phyloP scores from a whole-genome alignment of 495 filamentous ascomycete species.

The Opeltia flavorubescens region DNA sequence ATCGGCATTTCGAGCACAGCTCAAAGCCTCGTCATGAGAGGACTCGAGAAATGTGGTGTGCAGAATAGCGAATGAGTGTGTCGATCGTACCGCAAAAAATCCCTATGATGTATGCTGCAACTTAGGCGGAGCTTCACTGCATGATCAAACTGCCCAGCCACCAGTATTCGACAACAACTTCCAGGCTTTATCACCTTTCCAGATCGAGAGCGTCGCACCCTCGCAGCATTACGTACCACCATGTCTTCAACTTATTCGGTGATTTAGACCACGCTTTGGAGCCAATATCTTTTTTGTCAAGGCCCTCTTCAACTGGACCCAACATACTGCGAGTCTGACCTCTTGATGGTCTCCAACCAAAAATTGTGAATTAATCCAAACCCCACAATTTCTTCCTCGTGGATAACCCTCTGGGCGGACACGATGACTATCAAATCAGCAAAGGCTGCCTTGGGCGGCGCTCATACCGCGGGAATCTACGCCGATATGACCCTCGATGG shows the following conservation, averaged over 20 bases:
- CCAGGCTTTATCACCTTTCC: background rate
- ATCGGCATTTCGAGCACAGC: too few relatives aligned
- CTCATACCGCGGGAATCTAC: slow-evolving; percentile 85
- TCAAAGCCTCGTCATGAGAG: too few relatives aligned
- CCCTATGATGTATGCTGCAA: too few relatives aligned
- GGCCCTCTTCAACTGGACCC: too few relatives aligned
- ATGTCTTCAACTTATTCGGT: background rate
- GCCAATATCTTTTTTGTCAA: too few relatives aligned
- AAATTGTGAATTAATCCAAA: background rate
- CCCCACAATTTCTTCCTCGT: background rate
- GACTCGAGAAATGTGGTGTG: too few relatives aligned
- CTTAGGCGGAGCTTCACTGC: too few relatives aligned
- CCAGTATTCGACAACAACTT: background rate
- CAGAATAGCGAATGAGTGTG: too few relatives aligned
- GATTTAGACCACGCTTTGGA: too few relatives aligned
- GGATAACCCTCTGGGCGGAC: background rate
- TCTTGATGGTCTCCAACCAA: too few relatives aligned
- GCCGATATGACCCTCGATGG: slow-evolving; percentile 93
- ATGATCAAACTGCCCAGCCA: background rate
- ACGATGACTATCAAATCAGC: slow-evolving; percentile 23
- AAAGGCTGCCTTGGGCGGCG: slow-evolving; percentile 23
- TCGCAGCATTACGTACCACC: background rate
- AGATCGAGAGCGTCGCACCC: background rate
- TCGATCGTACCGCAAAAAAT: too few relatives aligned
- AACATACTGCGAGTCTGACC: too few relatives aligned